phyloP scores from a whole-genome alignment of 139 green algal genomes.

The Eudorina sp. region DNA sequence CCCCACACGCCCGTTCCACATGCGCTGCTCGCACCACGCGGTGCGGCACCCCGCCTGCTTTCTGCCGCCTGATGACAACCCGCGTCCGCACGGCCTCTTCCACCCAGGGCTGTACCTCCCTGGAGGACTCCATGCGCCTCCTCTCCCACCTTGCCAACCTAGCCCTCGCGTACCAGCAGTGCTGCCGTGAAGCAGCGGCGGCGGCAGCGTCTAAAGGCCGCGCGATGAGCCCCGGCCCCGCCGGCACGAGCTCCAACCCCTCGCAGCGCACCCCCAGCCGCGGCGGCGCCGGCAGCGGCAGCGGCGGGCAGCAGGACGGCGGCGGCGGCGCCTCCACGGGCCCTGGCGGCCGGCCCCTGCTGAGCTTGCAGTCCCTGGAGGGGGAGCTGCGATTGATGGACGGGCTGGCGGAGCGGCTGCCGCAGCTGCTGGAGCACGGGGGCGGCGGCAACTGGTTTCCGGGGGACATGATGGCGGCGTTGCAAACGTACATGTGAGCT shows the following conservation, averaged over 20 bases:
- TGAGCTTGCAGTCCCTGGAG: not conserved
- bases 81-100: too few relatives aligned
- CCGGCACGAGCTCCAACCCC: slow-evolving; percentile 1
- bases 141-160: not conserved
- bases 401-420: slow-evolving; percentile 10
- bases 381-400: slow-evolving; percentile 29
- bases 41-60: too few relatives aligned
- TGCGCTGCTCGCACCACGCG: too few relatives aligned
- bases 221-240: not conserved
- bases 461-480: not conserved
- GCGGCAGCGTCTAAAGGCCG: not conserved
- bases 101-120: slow-evolving; percentile 7
- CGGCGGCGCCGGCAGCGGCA: not conserved
- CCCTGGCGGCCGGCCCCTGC: not conserved
- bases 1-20: too few relatives aligned
- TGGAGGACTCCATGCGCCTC: slow-evolving; percentile 1
- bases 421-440: slow-evolving; percentile 15
- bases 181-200: not conserved
- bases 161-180: not conserved
- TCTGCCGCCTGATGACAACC: too few relatives aligned
- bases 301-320: not conserved
- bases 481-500: slow-evolving; percentile 23
- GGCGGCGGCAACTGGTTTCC: slow-evolving; percentile 36
- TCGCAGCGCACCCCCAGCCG: not conserved
- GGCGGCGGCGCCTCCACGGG: not conserved